Evolutionary conservation across 352 stramenopile species (phyloP).

Genomic region (Phytophthora chlamydospora): DNA sequence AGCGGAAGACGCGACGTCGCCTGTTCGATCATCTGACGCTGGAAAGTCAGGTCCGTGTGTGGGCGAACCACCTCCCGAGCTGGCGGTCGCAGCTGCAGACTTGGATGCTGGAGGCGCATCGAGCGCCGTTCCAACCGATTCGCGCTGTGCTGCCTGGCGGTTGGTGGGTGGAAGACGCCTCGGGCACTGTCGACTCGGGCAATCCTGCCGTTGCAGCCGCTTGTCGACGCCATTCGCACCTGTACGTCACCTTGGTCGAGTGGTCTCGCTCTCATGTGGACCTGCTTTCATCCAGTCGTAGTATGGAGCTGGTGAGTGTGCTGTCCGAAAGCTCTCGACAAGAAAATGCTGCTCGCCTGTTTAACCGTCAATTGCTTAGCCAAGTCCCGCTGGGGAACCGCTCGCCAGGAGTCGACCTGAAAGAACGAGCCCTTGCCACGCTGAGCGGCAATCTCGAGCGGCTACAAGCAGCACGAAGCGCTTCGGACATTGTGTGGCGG

Average conservation of each 20-base stretch:
- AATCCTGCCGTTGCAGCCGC: neutral
- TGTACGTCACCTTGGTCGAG: conserved; percentile 47
- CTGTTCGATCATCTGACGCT: conserved; percentile 40
- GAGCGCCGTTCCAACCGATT: conserved; percentile 39
- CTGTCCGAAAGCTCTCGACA: conserved; percentile 32
- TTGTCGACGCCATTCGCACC: conserved; percentile 41
- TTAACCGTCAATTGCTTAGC: conserved; percentile 31
- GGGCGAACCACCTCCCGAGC: conserved; percentile 48
- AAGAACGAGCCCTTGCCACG: conserved; percentile 16
- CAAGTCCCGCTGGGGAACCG: conserved; percentile 10
- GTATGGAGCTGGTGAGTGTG: conserved; percentile 40
- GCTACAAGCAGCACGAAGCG: conserved; percentile 15
- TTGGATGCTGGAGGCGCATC: conserved; percentile 47
- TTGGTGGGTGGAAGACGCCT: conserved; percentile 7
- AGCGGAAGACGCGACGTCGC: neutral
- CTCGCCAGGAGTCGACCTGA: conserved; percentile 7
- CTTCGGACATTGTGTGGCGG: conserved; percentile 30
- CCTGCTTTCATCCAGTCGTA: conserved; percentile 43
- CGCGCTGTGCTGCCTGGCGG: conserved; percentile 14
- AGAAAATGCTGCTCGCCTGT: conserved; percentile 20
- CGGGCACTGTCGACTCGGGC: neutral
- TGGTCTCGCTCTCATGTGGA: conserved; percentile 40
- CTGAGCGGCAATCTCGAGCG: conserved; percentile 25
- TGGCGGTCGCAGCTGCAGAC: conserved; percentile 46
- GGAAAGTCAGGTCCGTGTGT: conserved; percentile 35